A percentile compares a stretch with the other conserved stretches of the same genome.
These are phyloP conservation scores for Phialemonium atrogriseum DNA, from an alignment of 2,329 filamentous ascomycete genomes.

Conservation along the genomic window DNA sequence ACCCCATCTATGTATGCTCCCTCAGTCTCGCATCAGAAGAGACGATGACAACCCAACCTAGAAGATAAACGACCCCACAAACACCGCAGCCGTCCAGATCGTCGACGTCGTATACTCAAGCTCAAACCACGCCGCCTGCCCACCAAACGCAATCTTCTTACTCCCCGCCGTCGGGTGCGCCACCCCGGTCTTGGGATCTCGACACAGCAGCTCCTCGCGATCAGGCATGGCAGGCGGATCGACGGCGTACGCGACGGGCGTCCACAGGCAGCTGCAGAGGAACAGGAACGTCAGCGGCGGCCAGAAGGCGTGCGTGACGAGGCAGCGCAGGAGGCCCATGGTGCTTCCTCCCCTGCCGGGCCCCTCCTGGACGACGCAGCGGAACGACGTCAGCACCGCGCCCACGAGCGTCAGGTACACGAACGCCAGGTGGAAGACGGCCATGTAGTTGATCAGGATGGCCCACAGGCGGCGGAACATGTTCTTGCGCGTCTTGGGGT, in stretches of 20 bases:
- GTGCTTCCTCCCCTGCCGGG: constrained; percentile 20
- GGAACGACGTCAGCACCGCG: too few relatives aligned
- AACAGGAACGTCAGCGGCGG: constrained; percentile 51
- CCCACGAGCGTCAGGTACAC: too few relatives aligned
- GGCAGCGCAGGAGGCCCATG: constrained; percentile 32
- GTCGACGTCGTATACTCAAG: too few relatives aligned
- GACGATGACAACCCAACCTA: too few relatives aligned
- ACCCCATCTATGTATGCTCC: too few relatives aligned
- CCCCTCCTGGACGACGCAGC: constrained; percentile 32
- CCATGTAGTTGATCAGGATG: constrained; percentile 45
- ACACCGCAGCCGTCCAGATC: too few relatives aligned
- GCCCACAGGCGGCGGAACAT: constrained; percentile 45
- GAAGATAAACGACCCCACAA: too few relatives aligned
- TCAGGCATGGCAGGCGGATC: constrained; percentile 50
- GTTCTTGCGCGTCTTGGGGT: constrained; percentile 38
- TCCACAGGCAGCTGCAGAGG: constrained; percentile 46
- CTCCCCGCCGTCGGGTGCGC: constrained; percentile 35
- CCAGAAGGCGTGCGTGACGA: constrained; percentile 55
- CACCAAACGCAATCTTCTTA: too few relatives aligned
- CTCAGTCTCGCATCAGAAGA: too few relatives aligned
- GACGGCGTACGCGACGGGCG: constrained; percentile 52
- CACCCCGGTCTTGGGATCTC: constrained; percentile 47
- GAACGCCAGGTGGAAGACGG: constrained; percentile 47
- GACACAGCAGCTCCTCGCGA: constrained; percentile 45
- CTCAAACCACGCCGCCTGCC: too few relatives aligned